Base-by-base conservation (phyloP, 148 eudicot genomes). In the Linanthus parryae region DNA sequence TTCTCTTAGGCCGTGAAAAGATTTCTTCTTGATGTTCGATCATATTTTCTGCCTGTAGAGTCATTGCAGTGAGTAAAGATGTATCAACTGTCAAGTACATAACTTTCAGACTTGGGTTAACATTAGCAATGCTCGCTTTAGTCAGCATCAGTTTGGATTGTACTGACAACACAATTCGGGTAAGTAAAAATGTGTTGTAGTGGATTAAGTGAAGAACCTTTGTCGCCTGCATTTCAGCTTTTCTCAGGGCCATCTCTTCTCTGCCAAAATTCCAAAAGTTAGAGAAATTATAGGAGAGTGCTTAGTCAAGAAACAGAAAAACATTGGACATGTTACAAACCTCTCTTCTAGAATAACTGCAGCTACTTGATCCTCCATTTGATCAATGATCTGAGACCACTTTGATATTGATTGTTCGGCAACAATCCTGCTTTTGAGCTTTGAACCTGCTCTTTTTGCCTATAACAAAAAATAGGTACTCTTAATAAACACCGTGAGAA, bases 151-250 rank as follows among this genome's bases (percentile, higher is more conserved):
- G n/a, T n/a, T n/a, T n/a, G n/a, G n/a, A n/a, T n/a, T n/a, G n/a
- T n/a, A n/a, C n/a, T n/a, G n/a, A n/a, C n/a, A n/a, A n/a, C n/a
- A n/a, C n/a, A n/a, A n/a, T n/a, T n/a, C n/a, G n/a, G n/a, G n/a
- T n/a, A n/a, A n/a, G n/a, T n/a, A n/a, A n/a, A n/a, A n/a, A n/a
- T n/a, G n/a, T n/a, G n/a, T n/a, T n/a, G n/a, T n/a, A n/a, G n/a
- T n/a, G n/a, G n/a, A n/a, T n/a, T n/a, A n/a, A n/a, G n/a, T n/a
- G n/a, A n/a, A 70, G 52, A 44, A 90, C 95, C 98, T 92, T 92
- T 30, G 86, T 68, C 22, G 89, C 95, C 57, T 92, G 94, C 98
- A 92, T 92, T 79, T 87, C 98, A 52, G 98, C 98, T 72, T 84
- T 92, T 55, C 98, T 86, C 50, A 92, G 55, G n/a, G 77, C 81